These are phyloP conservation scores for Pyricularia grisea DNA, from an alignment of 2,329 filamentous ascomycete species.

Conservation along the genomic window DNA sequence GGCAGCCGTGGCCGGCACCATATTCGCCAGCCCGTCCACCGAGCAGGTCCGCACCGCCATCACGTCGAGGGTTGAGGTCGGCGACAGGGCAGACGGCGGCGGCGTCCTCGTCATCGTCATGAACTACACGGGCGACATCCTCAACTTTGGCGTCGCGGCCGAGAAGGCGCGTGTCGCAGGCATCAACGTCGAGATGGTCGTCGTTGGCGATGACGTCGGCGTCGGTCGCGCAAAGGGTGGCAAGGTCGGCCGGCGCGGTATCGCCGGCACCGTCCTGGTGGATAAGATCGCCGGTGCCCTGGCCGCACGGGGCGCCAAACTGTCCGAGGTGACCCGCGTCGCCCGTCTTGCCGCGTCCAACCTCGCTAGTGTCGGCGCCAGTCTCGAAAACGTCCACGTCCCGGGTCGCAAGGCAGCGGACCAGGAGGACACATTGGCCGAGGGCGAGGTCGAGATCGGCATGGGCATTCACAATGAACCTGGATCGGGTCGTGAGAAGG, in stretches of 20 bases:
- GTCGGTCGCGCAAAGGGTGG: slow-evolving; percentile 73
- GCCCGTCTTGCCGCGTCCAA: slow-evolving; percentile 66
- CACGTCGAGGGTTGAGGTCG: slow-evolving; percentile 58
- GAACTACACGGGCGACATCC: slow-evolving; percentile 86
- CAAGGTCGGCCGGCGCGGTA: slow-evolving; percentile 86
- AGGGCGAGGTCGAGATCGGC: slow-evolving; percentile 53
- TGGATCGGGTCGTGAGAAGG: slow-evolving; percentile 39
- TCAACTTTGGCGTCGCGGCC: slow-evolving; percentile 89
- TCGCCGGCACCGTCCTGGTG: slow-evolving; percentile 86
- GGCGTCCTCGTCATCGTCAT: slow-evolving; percentile 88
- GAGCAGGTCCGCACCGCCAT: slow-evolving; percentile 76
- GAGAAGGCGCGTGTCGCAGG: slow-evolving; percentile 83
- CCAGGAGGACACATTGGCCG: slow-evolving; percentile 45
- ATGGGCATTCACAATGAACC: slow-evolving; percentile 74
- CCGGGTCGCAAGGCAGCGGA: slow-evolving; percentile 55
- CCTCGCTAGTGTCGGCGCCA: slow-evolving; percentile 76
- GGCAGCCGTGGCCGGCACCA: slow-evolving; percentile 76
- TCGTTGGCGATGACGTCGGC: slow-evolving; percentile 86
- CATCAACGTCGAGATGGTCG: slow-evolving; percentile 74
- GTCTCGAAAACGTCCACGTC: slow-evolving; percentile 85
- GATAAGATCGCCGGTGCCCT: slow-evolving; percentile 82
- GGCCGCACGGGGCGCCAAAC: slow-evolving; percentile 57
- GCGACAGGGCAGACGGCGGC: slow-evolving; percentile 15
- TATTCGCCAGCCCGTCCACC: slow-evolving; percentile 66
- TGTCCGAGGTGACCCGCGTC: slow-evolving; percentile 64